phyloP scores from a whole-genome alignment of 106 monocot species.

The Dendrobium huoshanense region DNA sequence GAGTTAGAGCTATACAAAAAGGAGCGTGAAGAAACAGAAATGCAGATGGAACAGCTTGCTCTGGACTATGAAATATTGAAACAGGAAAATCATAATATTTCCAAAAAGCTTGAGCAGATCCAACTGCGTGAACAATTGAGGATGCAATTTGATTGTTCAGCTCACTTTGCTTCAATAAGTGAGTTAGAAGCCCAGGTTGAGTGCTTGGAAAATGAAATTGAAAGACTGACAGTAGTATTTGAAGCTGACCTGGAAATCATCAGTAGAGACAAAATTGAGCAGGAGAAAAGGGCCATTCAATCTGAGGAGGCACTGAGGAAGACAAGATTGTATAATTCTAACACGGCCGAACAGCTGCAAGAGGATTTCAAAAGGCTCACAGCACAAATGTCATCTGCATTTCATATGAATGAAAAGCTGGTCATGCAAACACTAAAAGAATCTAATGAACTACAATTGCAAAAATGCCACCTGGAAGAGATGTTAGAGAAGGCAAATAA shows the following conservation, averaged over 20 bases:
- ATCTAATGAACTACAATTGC: constrained; percentile 40
- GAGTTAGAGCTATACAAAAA: constrained; percentile 84
- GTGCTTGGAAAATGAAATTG: constrained; percentile 71
- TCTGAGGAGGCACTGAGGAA: constrained; percentile 70
- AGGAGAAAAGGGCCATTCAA: constrained; percentile 74
- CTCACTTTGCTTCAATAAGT: constrained; percentile 71
- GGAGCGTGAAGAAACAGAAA: constrained; percentile 82
- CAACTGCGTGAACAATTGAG: constrained; percentile 81
- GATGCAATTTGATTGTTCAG: constrained; percentile 97
- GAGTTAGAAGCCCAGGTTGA: constrained; percentile 85
- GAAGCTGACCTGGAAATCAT: constrained; percentile 48
- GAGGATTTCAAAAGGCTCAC: constrained; percentile 58
- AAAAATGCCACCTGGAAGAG: constrained; percentile 54
- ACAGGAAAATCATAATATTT: constrained; percentile 90
- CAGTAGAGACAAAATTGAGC: constrained; percentile 51
- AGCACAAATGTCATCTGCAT: constrained; percentile 52
- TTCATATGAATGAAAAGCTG: constrained; percentile 60
- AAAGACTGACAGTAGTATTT: constrained; percentile 51
- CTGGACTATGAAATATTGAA: constrained; percentile 95
- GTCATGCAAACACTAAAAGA: constrained; percentile 53
- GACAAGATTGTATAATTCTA: constrained; percentile 43
- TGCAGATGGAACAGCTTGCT: constrained; percentile 99
- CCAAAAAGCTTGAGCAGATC: constrained; percentile 68
- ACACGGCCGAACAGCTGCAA: constrained; percentile 53
- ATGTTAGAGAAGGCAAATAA: constrained; percentile 43